A percentile compares a stretch with the other conserved stretches of the same genome.
Evolutionary conservation across 768 basidiomycete genomes (phyloP).

Genomic region (Mycena alexandri): DNA sequence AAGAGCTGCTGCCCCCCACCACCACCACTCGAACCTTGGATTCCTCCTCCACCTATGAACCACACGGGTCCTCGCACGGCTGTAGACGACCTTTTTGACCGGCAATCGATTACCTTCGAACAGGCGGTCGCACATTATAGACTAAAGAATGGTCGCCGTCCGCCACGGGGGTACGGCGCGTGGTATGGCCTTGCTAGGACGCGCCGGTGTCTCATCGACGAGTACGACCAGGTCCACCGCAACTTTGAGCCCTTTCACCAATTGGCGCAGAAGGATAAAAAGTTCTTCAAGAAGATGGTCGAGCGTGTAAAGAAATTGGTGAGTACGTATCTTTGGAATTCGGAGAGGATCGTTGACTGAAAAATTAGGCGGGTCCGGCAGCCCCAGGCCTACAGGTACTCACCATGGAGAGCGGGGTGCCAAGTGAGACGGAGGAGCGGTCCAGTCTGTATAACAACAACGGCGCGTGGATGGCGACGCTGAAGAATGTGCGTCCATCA

Average conservation of each 20-base stretch:
- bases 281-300: constrained; percentile 17
- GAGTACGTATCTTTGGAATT: not conserved
- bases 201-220: constrained; percentile 27
- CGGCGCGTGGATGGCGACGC: constrained; percentile 20
- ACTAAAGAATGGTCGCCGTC: constrained; percentile 15
- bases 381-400: not conserved
- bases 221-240: constrained; percentile 23
- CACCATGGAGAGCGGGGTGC: constrained; percentile 1
- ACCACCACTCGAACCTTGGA: too few relatives aligned
- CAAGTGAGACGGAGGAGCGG: constrained; percentile 10
- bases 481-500: constrained; percentile 1
- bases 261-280: constrained; percentile 7
- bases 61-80: too few relatives aligned
- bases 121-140: constrained; percentile 9
- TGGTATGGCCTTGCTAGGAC: constrained; percentile 23
- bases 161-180: constrained; percentile 12
- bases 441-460: not conserved
- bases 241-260: constrained; percentile 32
- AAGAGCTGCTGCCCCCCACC: too few relatives aligned
- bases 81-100: constrained; percentile 8
- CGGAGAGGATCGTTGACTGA: too few relatives aligned
- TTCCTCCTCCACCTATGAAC: too few relatives aligned
- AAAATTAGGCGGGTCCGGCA: too few relatives aligned
- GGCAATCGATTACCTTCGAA: constrained; percentile 14
- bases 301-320: constrained; percentile 7